Evolutionary conservation across 2,329 filamentous ascomycete species (phyloP).

Genomic region (Botrytis aclada): DNA sequence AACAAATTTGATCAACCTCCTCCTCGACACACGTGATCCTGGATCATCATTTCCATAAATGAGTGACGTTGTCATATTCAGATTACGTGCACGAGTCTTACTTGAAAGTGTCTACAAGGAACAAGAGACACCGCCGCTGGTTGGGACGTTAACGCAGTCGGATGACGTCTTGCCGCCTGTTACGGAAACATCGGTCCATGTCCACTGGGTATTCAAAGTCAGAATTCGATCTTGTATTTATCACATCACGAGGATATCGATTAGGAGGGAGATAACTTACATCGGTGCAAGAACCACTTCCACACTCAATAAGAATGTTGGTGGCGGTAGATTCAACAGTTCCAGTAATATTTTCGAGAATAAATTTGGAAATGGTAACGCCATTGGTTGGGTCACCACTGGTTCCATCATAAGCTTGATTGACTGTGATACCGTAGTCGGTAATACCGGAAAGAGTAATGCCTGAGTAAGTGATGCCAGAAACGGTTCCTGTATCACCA

Average conservation of each 20-base stretch:
- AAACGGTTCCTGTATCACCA: constrained; percentile 50
- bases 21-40: neutral
- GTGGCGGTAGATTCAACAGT: constrained; percentile 41
- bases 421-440: constrained; percentile 50
- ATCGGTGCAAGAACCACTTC: constrained; percentile 46
- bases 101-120: neutral
- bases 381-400: constrained; percentile 45
- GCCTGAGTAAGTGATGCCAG: constrained; percentile 49
- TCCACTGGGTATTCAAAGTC: constrained; percentile 44
- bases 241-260: neutral
- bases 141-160: constrained; percentile 41
- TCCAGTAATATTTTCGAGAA: constrained; percentile 44
- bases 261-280: constrained; percentile 1
- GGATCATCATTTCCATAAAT: neutral
- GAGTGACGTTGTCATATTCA: neutral
- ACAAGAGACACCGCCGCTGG: constrained; percentile 22
- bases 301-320: constrained; percentile 53
- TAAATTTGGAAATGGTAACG: constrained; percentile 49
- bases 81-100: neutral
- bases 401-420: constrained; percentile 54
- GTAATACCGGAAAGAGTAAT: constrained; percentile 50
- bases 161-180: constrained; percentile 49
- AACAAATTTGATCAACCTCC: neutral
- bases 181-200: constrained; percentile 48
- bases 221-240: neutral